Percentiles rank a stretch among this genome's conserved stretches.
Evolutionary conservation across 208 protist species (phyloP).

Genomic region (Acanthamoeba healyi): DNA sequence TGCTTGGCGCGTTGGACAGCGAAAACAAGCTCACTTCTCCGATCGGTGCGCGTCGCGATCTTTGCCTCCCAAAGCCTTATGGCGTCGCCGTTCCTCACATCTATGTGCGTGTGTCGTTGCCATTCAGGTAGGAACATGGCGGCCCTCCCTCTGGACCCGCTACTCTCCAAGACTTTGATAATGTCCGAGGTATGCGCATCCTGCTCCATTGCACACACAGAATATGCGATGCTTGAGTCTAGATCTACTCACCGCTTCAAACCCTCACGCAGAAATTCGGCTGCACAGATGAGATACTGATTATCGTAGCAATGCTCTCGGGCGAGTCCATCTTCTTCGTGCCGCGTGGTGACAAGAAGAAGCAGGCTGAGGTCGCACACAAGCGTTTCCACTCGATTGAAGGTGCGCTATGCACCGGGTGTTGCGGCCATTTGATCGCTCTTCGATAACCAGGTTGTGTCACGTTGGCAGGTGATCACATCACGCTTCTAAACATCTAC

Average conservation of each 20-base stretch:
- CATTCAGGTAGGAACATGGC: slow-evolving; percentile 6
- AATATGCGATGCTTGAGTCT: too few species aligned
- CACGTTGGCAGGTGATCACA: slow-evolving; percentile 26
- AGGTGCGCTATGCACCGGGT: too few species aligned
- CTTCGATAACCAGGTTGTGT: too few species aligned
- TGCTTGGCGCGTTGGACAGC: slow-evolving; percentile 8
- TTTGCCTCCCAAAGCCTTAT: too few species aligned
- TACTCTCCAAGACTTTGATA: slow-evolving; percentile 9
- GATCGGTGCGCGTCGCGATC: not conserved
- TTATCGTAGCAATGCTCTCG: slow-evolving; percentile 22
- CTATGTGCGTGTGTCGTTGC: not conserved
- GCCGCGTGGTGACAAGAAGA: not conserved
- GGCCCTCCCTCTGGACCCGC: not conserved
- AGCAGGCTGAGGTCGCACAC: not conserved
- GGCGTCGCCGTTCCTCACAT: too few species aligned
- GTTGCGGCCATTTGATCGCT: too few species aligned
- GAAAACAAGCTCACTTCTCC: not conserved
- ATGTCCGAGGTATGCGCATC: slow-evolving; percentile 21
- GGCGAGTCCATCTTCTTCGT: slow-evolving; percentile 23
- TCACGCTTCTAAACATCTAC: slow-evolving; percentile 28
- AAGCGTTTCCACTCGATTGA: not conserved
- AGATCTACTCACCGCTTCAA: not conserved
- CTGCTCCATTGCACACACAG: not conserved
- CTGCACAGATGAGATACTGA: not conserved
- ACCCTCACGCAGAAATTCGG: not conserved